phyloP scores from a whole-genome alignment of 148 eudicot genomes.

The Rhododendron kiyosumense region DNA sequence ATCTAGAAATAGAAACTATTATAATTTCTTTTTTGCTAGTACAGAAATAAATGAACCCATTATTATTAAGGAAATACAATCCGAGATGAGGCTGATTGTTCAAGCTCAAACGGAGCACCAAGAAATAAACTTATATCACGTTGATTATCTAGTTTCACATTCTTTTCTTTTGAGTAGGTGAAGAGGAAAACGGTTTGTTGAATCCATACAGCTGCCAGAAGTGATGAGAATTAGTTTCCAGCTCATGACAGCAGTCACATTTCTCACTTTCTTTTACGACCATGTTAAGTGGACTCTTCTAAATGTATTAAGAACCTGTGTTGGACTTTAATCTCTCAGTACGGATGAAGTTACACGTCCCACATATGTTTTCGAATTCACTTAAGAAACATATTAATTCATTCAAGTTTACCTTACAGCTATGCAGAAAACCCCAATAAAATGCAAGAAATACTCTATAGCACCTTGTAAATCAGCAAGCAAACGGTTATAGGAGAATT shows the following conservation, averaged over 20 bases:
- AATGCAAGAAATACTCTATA: neutral
- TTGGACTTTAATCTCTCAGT: neutral
- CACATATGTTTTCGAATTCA: neutral
- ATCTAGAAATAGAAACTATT: constrained; percentile 26
- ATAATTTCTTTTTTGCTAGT: neutral
- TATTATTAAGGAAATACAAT: neutral
- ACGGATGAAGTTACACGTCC: neutral
- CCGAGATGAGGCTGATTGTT: neutral
- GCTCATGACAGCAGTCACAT: neutral
- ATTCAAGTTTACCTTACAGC: neutral
- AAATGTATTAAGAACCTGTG: neutral
- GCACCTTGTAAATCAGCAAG: neutral
- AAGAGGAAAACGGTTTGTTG: neutral
- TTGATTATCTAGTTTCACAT: neutral
- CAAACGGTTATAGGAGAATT: neutral
- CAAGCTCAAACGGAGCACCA: constrained; percentile 10
- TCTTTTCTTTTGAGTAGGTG: neutral
- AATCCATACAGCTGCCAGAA: neutral
- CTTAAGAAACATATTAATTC: neutral
- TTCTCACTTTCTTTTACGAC: neutral
- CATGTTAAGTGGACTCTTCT: neutral
- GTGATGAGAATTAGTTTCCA: neutral
- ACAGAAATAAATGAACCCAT: constrained; percentile 4
- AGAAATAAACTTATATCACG: neutral
- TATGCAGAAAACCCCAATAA: neutral